Base-by-base conservation (phyloP, 352 stramenopile species). In the Phytophthora boehmeriae region DNA sequence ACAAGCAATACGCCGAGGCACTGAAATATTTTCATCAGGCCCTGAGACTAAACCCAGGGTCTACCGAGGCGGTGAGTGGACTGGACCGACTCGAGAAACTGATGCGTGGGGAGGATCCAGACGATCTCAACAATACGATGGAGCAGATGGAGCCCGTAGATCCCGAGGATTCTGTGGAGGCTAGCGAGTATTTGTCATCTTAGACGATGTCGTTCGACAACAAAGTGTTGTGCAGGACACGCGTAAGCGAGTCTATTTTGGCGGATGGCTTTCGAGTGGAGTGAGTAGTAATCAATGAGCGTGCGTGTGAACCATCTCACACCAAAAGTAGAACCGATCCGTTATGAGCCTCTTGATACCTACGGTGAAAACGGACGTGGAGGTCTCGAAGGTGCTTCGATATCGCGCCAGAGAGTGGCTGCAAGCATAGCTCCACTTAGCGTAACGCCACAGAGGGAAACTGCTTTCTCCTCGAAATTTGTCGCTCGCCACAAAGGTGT, bases 61-160 rank as follows among this genome's bases (percentile, higher is more conserved):
- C 73, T 8, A 66, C 55, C 1, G 76, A 88, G 5, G 81, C 84
- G 8, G 16, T 86, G 8, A 69, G 70, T 3, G 86, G 77, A 0
- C 52, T 95, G 13, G 82, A 93, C 8, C 79, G 83, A 4, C 68
- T 95, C 2, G 86, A 95, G 62, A 90, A 89, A 61, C 65, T 93
- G 27, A 88, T 93, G 81, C 82, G 78, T 8, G 84, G 81, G 4
- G 83, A 93, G 30, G 82, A 93, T 53, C 80, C 80, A 0, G 82
- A 95, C 52, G 81, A 88, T 32, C 50, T 88, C 32, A 88, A 71
- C 62, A 78, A 78, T 38, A 82, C 74, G 11, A 82, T 90, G 66
- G 80, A 89, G 28, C 70, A 83, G 57, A 61, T 89, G 54, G 81
- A 83, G 20, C 54, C 63, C 4, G 79, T 86, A 46, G 78, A 84